Conservation (phyloP, 805 yeast species). For the Maudiozyma serrabonitensis region DNA sequence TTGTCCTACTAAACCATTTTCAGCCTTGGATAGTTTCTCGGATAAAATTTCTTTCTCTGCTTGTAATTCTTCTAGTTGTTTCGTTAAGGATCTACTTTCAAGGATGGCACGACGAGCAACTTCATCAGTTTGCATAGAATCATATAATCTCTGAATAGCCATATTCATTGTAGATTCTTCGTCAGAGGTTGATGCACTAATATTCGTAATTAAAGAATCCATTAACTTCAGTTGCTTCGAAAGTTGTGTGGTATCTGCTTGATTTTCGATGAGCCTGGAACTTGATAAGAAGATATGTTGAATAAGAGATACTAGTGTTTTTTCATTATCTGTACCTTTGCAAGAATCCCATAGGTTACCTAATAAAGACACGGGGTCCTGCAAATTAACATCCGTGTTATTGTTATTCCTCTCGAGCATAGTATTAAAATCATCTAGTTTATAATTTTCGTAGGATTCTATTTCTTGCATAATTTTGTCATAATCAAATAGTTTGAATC, state of each 20-base stretch:
- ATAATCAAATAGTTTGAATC: slow-evolving; percentile 46
- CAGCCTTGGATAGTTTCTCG: slow-evolving; percentile 60
- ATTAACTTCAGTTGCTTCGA: slow-evolving; percentile 40
- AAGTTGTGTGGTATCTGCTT: slow-evolving; percentile 21
- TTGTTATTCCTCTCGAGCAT: slow-evolving; percentile 17
- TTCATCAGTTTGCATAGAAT: slow-evolving; percentile 80
- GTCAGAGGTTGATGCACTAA: slow-evolving; percentile 41
- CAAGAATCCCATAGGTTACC: slow-evolving; percentile 40
- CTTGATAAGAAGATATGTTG: slow-evolving; percentile 28
- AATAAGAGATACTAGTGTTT: slow-evolving; percentile 39
- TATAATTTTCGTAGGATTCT: slow-evolving; percentile 44
- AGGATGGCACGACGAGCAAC: slow-evolving; percentile 66
- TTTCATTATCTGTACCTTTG: slow-evolving; percentile 46
- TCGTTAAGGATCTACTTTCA: slow-evolving; percentile 49
- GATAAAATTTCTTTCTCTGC: slow-evolving; percentile 59
- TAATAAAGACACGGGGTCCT: slow-evolving; percentile 60
- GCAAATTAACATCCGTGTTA: slow-evolving; percentile 32
- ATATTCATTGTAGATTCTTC: slow-evolving; percentile 65
- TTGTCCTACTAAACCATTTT: slow-evolving; percentile 69
- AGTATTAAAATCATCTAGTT: slow-evolving; percentile 27
- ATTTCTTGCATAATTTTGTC: slow-evolving; percentile 60
- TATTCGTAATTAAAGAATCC: slow-evolving; percentile 63
- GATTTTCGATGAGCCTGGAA: slow-evolving; percentile 17
- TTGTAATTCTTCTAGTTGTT: slow-evolving; percentile 36
- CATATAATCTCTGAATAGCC: slow-evolving; percentile 67